phyloP scores from a whole-genome alignment of 768 basidiomycete species.

The Phylloporus rhodoxanthus region DNA sequence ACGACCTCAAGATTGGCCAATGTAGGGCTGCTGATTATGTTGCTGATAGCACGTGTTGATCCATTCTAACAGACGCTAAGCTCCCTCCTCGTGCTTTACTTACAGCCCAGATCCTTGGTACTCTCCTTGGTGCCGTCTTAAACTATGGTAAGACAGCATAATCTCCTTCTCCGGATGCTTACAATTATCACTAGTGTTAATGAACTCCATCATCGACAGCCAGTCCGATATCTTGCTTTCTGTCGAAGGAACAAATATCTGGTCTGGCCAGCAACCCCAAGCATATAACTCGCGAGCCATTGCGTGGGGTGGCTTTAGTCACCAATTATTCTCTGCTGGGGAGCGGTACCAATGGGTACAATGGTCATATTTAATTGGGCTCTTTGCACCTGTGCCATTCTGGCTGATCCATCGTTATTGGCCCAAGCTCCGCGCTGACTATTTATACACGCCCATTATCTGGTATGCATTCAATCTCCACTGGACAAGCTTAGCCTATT shows the following conservation, averaged over 20 bases:
- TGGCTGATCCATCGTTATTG: slow-evolving; percentile 34
- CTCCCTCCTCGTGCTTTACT: slow-evolving; percentile 62
- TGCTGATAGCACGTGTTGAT: slow-evolving; percentile 33
- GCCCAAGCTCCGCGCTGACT: slow-evolving; percentile 28
- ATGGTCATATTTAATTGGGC: slow-evolving; percentile 30
- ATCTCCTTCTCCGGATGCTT: not conserved
- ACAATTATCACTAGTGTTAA: slow-evolving; percentile 39
- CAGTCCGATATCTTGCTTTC: slow-evolving; percentile 48
- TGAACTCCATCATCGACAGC: slow-evolving; percentile 52
- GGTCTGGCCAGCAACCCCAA: slow-evolving; percentile 30
- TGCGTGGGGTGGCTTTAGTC: slow-evolving; percentile 36
- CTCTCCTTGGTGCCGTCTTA: slow-evolving; percentile 46
- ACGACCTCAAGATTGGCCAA: slow-evolving; percentile 47
- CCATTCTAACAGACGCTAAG: slow-evolving; percentile 34
- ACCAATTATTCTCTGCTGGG: slow-evolving; percentile 30
- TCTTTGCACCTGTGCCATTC: slow-evolving; percentile 36
- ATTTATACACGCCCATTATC: slow-evolving; percentile 28
- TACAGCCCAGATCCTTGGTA: slow-evolving; percentile 52
- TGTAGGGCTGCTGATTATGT: slow-evolving; percentile 5
- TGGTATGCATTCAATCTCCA: slow-evolving; percentile 14
- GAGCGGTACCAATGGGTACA: slow-evolving; percentile 37
- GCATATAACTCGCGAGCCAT: slow-evolving; percentile 32
- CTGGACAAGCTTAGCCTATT: not conserved
- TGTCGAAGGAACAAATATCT: slow-evolving; percentile 18
- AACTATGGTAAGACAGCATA: slow-evolving; percentile 35